These are phyloP conservation scores for Phialemoniopsis sp. DNA, from an alignment of 2,329 filamentous ascomycete species.

Conservation along the genomic window DNA sequence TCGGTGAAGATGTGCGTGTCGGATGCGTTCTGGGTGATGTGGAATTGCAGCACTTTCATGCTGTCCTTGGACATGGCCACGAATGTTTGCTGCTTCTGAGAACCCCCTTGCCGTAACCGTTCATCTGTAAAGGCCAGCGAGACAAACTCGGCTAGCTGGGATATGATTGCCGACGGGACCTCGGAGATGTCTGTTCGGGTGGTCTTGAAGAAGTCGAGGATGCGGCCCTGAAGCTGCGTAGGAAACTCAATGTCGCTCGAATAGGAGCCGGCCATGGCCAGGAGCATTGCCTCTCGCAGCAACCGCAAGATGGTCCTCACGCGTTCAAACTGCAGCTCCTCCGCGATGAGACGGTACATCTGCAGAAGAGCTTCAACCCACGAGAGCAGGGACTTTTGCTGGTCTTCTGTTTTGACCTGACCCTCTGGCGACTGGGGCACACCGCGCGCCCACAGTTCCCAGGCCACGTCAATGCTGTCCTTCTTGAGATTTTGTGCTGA, in stretches of 20 bases:
- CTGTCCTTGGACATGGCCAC: constrained; percentile 83
- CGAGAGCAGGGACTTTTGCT: constrained; percentile 80
- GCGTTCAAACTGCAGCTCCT: constrained; percentile 56
- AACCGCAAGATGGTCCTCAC: constrained; percentile 68
- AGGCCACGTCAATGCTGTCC: constrained; percentile 55
- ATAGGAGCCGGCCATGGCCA: constrained; percentile 64
- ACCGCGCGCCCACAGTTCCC: constrained; percentile 66
- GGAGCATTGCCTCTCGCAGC: constrained; percentile 65
- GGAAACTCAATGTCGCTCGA: constrained; percentile 68
- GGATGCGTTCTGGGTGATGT: constrained; percentile 54
- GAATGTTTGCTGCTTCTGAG: constrained; percentile 65
- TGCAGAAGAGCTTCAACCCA: constrained; percentile 75
- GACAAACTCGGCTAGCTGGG: constrained; percentile 66
- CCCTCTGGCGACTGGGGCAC: constrained; percentile 42
- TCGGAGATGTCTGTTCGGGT: constrained; percentile 63
- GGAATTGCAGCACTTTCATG: constrained; percentile 64
- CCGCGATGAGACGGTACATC: constrained; percentile 71
- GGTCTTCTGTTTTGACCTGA: constrained; percentile 50
- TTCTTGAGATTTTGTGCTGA: constrained; percentile 39
- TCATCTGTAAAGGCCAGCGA: constrained; percentile 59
- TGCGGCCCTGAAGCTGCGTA: constrained; percentile 67
- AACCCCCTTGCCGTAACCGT: constrained; percentile 23
- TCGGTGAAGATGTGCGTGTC: constrained; percentile 67
- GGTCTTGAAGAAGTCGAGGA: constrained; percentile 63
- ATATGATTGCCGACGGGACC: constrained; percentile 64